Base-by-base conservation (phyloP, 2,329 filamentous ascomycete species). In the Talaromyces sp. region DNA sequence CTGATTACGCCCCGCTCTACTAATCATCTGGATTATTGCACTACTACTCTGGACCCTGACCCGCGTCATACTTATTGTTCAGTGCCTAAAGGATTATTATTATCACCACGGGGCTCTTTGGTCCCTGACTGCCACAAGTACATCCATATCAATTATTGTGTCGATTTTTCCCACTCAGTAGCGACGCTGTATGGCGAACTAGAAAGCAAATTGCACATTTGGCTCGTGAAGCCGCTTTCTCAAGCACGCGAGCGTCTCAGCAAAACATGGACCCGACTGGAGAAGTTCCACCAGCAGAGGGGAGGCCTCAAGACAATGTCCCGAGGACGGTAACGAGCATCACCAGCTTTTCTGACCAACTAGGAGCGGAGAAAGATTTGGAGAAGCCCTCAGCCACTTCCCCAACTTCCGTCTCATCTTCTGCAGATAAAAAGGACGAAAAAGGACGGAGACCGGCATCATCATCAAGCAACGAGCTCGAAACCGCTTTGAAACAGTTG, bases 401-500 rank as follows among this genome's bases (percentile, higher is more conserved):
- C 21, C 68, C 69, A 2, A 65, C 63, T 14, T 70, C 71, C 12
- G 68, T 68, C 1, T 59, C 65, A 17, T 61, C 62, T 2, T 54
- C 57, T 41, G 60, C 26, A 2, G 66, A 60, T 26, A 66, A 66
- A 54, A 64, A 67, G 38, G 29, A 51, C 12, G 48, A 51, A 21
- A 43, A 58, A 26, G 32, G 54, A 72, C 76, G n/a, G 66, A 74
- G 51, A 69, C 74, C 53, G 8, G 64, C 63, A 38, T 69, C 69
- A 17, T 59, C 67, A 7, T 65, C 73, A 46, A 67, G 70, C 11
- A 71, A 75, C 19, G 78, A 80, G 46, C 68, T 77, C 3, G 78
- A 83, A 57, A 77, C 80, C 31, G 83, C 83, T 3, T 86, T 85
- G 68, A 77, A 77, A 27, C 84, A 90, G 70, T 79, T 92, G 3